Base-by-base conservation (phyloP, 345 rosid genomes). In the Mallotus nudiflorus region DNA sequence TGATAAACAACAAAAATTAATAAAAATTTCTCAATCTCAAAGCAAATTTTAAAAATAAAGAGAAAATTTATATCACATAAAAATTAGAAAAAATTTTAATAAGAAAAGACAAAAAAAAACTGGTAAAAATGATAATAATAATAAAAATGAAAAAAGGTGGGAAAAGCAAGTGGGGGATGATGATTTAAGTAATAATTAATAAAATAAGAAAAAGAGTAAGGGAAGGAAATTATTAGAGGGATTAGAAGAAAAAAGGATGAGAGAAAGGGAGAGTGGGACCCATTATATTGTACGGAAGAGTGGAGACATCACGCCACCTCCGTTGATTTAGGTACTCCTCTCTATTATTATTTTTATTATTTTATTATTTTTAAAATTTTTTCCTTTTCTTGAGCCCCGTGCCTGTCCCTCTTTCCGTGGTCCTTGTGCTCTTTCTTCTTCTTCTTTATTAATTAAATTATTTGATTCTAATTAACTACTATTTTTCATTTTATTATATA, bases 271-370 rank as follows among this genome's bases (percentile, higher is more conserved):
- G 54, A 15, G 24, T 10, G 65, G 70, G 74, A 28, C 70, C 78
- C 71, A 56, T 22, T 1, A 27, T 9, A 10, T 3, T 68, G 85
- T 85, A 81, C 83, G 80, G 81, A 42, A 24, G 20, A 2, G 18
- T 19, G 37, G 76, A 71, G 83, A 77, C 75, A 77, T 76, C 85
- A 81, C 85, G 86, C 83, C 83, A 78, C 79, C 77, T 83, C 89
- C 89, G 83, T 65, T 61, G 83, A 79, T 83, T 85, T 54, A 78
- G 89, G 89, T 65, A 3, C 24, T 52, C 24, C 64, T 64, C 73
- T 48, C 18, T 29, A 39, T 65, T 58, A 2, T 6, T 33, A 3
- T 33, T 6, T 33, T 6, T 33, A n/a, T 6, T 33, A 22, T 51
- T 57, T 10, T 18, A 35, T 66, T 25, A 45, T 4, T 40, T 18